These are phyloP conservation scores for Coniochaeta ligniaria DNA, from an alignment of 2,329 filamentous ascomycete genomes.

Conservation along the genomic window DNA sequence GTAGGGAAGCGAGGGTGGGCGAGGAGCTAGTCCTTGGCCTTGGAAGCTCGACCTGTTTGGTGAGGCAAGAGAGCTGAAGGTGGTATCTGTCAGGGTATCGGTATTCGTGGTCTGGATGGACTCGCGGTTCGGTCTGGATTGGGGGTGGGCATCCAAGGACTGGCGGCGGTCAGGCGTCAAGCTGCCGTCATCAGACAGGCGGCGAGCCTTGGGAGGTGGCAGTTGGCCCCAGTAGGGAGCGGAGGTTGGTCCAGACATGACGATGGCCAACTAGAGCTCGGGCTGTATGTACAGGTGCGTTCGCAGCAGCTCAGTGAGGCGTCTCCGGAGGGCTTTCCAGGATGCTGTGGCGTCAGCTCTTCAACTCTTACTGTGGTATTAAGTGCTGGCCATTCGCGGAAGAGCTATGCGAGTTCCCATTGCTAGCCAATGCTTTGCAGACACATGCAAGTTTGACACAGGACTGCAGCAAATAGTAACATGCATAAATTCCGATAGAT, in stretches of 20 bases:
- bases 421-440: slow-evolving; percentile 36
- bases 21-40: slow-evolving; percentile 46
- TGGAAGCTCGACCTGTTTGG: slow-evolving; percentile 44
- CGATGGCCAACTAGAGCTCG: slow-evolving; percentile 13
- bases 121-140: slow-evolving; percentile 37
- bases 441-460: slow-evolving; percentile 28
- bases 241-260: slow-evolving; percentile 22
- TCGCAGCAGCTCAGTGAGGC: slow-evolving; percentile 1
- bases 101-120: slow-evolving; percentile 50
- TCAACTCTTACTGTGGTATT: slow-evolving; percentile 12
- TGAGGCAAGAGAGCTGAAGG: slow-evolving; percentile 49
- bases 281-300: slow-evolving; percentile 4
- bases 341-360: background rate
- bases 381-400: slow-evolving; percentile 2
- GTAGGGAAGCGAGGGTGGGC: slow-evolving; percentile 51
- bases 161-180: slow-evolving; percentile 21
- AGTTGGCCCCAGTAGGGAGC: slow-evolving; percentile 53
- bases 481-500: background rate
- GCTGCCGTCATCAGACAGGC: slow-evolving; percentile 27
- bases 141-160: slow-evolving; percentile 23
- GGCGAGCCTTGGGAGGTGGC: slow-evolving; percentile 35
- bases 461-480: slow-evolving; percentile 10
- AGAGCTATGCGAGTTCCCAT: slow-evolving; percentile 13
- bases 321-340: slow-evolving; percentile 13
- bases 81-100: slow-evolving; percentile 50